Base-by-base conservation (phyloP, 2,329 filamentous ascomycete genomes). In the Alternaria triticina region DNA sequence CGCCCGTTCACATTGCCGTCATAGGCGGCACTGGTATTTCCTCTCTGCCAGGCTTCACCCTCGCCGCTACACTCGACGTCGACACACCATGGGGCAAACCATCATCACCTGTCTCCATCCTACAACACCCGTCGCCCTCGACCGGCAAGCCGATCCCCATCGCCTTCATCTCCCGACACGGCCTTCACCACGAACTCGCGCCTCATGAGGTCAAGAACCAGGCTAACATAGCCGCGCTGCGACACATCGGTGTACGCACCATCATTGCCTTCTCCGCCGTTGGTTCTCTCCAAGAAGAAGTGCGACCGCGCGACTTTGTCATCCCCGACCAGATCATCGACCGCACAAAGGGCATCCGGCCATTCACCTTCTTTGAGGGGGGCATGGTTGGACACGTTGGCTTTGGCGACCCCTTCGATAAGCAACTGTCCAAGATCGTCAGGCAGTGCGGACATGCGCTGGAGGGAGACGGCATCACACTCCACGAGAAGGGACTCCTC, bases 171-270 rank as follows among this genome's bases (percentile, higher is more conserved):
- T 93, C 94, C 67, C 93, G 96, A 47, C 96, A 99, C 82, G 96
- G 96, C 70, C 79, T 89, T 12, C 86, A 96, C 87, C 96, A 99
- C 84, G 88, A 97, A 81, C 86, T 92, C 70, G 93, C 94, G 6
- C 96, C 96, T 0, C 94, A 97, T 78, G 96, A 99, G 82, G 92
- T 99, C n/a, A 94, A 94, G 63, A 88, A 90, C 70, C 93, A 93
- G 68, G 96, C 96, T 82, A 99, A 98, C 85, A 97, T 99, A 75
- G 95, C 96, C n/a, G 96, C 96, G n/a, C 86, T 99, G 67, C 90
- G 96, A 69, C 90, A 88, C 74, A 86, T 99, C 65, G 96, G 96
- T 70, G 96, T 98, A 49, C 90, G 94, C 75, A 92, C 89, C 78
- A 88, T 98, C 79, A 92, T 99, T 77, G 94, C 95, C 68, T 99